A percentile compares a stretch with the other conserved stretches of the same genome.
Conservation (phyloP, 73 alveolate species). For the Halteria grandinella region DNA sequence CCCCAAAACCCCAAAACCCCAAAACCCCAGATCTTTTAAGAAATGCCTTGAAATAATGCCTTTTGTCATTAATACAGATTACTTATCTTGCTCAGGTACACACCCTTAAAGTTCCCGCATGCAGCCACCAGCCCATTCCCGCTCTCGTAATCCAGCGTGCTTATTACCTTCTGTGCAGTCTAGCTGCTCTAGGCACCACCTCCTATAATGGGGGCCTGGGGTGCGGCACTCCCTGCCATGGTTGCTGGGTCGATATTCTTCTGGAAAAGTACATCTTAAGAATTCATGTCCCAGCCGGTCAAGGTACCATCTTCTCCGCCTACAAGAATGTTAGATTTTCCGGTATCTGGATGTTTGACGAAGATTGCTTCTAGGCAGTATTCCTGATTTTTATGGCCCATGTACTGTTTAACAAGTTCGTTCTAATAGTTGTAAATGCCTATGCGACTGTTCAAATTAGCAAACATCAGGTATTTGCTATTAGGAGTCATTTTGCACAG, state of each 20-base stretch:
- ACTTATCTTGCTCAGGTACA: too few relatives aligned
- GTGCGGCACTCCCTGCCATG: too few relatives aligned
- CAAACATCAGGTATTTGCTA: constrained; percentile 42
- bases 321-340: not conserved
- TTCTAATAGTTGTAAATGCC: constrained; percentile 50
- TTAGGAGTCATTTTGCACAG: constrained; percentile 48
- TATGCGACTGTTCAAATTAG: constrained; percentile 25
- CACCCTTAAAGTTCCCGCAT: constrained; percentile 38
- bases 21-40: too few relatives aligned
- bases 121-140: constrained; percentile 14
- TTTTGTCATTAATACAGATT: too few relatives aligned
- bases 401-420: constrained; percentile 22
- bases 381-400: constrained; percentile 45
- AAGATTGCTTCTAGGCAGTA: constrained; percentile 21
- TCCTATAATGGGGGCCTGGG: too few relatives aligned
- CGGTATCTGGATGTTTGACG: constrained; percentile 12
- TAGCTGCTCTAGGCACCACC: not conserved
- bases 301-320: constrained; percentile 54
- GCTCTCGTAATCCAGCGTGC: constrained; percentile 22
- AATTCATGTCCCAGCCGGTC: constrained; percentile 52
- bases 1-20: too few relatives aligned
- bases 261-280: constrained; percentile 8
- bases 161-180: not conserved
- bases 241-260: too few relatives aligned
- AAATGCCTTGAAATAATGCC: too few relatives aligned